Conservation (phyloP, 371 early-diverging fungal species). For the Mortierella sp. region DNA sequence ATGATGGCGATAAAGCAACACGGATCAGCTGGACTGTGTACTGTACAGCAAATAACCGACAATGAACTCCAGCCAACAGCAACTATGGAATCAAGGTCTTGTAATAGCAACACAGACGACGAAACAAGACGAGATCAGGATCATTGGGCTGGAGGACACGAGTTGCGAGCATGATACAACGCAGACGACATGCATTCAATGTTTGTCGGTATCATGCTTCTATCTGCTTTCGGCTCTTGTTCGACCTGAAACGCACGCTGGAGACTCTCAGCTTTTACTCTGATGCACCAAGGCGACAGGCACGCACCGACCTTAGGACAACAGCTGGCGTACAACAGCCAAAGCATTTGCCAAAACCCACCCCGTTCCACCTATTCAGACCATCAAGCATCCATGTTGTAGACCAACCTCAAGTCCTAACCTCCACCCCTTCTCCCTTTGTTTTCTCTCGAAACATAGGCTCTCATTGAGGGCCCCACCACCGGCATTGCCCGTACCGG, state of each 20-base stretch:
- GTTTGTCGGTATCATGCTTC: no score
- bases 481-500: conserved; percentile 93
- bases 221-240: not conserved
- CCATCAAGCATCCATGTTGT: no score
- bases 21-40: not conserved
- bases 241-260: not conserved
- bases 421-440: not conserved
- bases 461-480: conserved; percentile 97
- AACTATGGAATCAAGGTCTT: not conserved
- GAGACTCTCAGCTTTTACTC: no score
- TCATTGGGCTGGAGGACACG: not conserved
- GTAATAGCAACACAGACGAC: not conserved
- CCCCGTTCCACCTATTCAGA: no score
- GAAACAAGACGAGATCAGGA: not conserved
- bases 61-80: not conserved
- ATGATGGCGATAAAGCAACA: not conserved
- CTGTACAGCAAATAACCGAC: not conserved
- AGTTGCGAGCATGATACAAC: not conserved
- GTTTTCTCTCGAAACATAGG: conserved; percentile 60
- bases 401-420: not conserved
- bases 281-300: no score
- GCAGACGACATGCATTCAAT: no score
- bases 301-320: no score
- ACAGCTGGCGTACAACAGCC: no score
- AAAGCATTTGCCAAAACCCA: no score